Conservation (phyloP, 192 early-diverging fungal genomes). For the Jimgerdemannia lactiflua region DNA sequence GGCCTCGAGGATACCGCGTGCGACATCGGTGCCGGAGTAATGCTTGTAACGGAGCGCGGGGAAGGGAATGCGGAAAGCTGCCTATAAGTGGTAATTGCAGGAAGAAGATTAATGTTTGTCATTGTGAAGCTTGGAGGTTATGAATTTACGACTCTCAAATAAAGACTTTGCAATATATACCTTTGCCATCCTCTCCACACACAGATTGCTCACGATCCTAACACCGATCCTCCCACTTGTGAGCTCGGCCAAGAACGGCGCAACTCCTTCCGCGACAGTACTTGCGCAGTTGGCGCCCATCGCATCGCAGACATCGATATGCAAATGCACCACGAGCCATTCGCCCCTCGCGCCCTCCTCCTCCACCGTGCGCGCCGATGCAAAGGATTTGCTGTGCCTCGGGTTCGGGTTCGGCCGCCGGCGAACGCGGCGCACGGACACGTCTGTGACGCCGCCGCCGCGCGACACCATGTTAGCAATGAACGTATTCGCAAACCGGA, state of each 20-base stretch:
- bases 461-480: slow-evolving; percentile 61
- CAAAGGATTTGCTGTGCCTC: neutral
- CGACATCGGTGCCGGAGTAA: slow-evolving; percentile 57
- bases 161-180: slow-evolving; percentile 25
- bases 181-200: slow-evolving; percentile 58
- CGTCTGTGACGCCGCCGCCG: slow-evolving; percentile 62
- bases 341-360: slow-evolving; percentile 23
- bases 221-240: slow-evolving; percentile 59
- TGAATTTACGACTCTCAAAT: slow-evolving; percentile 3
- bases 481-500: slow-evolving; percentile 58
- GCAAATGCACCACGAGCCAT: slow-evolving; percentile 74
- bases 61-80: slow-evolving; percentile 61
- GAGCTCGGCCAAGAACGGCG: slow-evolving; percentile 52
- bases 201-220: slow-evolving; percentile 68
- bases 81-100: slow-evolving; percentile 14
- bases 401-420: slow-evolving; percentile 21
- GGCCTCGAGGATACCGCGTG: slow-evolving; percentile 63
- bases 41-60: slow-evolving; percentile 62
- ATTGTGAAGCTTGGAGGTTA: neutral
- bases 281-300: slow-evolving; percentile 78
- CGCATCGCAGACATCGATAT: slow-evolving; percentile 75
- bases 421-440: slow-evolving; percentile 46
- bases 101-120: slow-evolving; percentile 2
- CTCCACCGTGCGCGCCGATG: neutral
- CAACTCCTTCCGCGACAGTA: slow-evolving; percentile 67